Conservation (phyloP, 2,329 filamentous ascomycete genomes). For the Apiospora sp. region DNA sequence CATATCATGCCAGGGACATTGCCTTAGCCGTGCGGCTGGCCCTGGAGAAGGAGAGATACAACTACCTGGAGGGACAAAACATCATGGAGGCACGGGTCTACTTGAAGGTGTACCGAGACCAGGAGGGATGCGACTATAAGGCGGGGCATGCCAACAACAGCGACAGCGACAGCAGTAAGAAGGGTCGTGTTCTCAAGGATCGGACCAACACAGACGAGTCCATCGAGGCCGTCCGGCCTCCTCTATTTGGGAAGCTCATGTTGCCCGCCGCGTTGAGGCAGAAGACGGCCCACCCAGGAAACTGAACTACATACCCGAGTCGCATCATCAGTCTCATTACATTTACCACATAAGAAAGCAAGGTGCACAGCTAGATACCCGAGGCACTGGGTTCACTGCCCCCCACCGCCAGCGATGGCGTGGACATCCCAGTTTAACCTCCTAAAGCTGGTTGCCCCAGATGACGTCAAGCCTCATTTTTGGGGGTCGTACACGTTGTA, state of each 20-base stretch:
- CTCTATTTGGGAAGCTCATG: constrained; percentile 3
- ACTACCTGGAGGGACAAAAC: background rate
- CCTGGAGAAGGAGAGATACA: constrained; percentile 41
- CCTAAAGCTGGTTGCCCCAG: background rate
- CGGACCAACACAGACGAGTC: background rate
- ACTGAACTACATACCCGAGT: background rate
- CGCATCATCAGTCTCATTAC: background rate
- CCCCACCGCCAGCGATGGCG: background rate
- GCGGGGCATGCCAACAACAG: background rate
- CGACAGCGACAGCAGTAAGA: background rate
- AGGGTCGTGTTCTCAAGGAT: background rate
- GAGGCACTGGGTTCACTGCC: background rate
- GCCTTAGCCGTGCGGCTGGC: constrained; percentile 71
- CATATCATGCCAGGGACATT: constrained; percentile 67
- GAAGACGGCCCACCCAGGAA: background rate
- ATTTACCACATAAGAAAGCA: background rate
- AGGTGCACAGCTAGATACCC: background rate
- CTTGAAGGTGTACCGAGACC: background rate
- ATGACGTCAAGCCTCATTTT: background rate
- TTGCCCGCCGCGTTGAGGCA: background rate
- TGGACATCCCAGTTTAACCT: background rate
- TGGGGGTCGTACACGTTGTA: background rate
- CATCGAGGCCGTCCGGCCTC: background rate
- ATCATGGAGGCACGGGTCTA: background rate
- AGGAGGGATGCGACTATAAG: background rate